A percentile compares a stretch with the other conserved stretches of the same genome.
Evolutionary conservation across 441 rosid genomes (phyloP).

Genomic region (Arabidopsis hybrid): DNA sequence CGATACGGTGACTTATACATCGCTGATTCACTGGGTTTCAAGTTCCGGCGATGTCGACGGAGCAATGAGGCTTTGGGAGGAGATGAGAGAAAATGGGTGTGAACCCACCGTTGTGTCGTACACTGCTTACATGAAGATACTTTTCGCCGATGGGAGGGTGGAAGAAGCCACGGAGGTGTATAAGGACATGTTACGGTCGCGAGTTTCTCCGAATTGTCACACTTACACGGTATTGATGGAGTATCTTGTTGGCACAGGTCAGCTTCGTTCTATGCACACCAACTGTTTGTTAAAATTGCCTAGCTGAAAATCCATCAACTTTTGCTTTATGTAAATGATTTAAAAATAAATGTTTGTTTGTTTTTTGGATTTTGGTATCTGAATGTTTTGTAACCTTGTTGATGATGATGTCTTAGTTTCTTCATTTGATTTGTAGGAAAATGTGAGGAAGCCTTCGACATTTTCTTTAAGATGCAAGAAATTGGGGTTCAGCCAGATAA

Average conservation of each 20-base stretch:
- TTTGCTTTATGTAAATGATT: neutral
- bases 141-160: slow-evolving; percentile 62
- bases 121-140: slow-evolving; percentile 82
- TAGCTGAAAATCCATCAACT: slow-evolving; percentile 6
- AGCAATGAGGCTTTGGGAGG: slow-evolving; percentile 68
- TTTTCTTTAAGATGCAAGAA: slow-evolving; percentile 83
- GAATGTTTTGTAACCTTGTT: neutral
- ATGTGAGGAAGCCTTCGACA: slow-evolving; percentile 69
- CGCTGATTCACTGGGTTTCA: slow-evolving; percentile 82
- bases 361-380: neutral
- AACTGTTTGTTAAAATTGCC: slow-evolving; percentile 50
- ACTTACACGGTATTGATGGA: slow-evolving; percentile 84
- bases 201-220: slow-evolving; percentile 69
- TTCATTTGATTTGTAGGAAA: slow-evolving; percentile 58
- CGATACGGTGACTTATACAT: slow-evolving; percentile 79
- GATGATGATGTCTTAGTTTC: slow-evolving; percentile 21
- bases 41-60: slow-evolving; percentile 67
- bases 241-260: slow-evolving; percentile 60
- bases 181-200: slow-evolving; percentile 71
- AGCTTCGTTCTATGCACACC: slow-evolving; percentile 34
- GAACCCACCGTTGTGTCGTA: slow-evolving; percentile 76
- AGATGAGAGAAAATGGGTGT: slow-evolving; percentile 61
- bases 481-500: slow-evolving; percentile 84
- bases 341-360: neutral
- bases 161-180: slow-evolving; percentile 71